Conservation (phyloP, 148 eudicot species). For the Persicaria tinctoria region DNA sequence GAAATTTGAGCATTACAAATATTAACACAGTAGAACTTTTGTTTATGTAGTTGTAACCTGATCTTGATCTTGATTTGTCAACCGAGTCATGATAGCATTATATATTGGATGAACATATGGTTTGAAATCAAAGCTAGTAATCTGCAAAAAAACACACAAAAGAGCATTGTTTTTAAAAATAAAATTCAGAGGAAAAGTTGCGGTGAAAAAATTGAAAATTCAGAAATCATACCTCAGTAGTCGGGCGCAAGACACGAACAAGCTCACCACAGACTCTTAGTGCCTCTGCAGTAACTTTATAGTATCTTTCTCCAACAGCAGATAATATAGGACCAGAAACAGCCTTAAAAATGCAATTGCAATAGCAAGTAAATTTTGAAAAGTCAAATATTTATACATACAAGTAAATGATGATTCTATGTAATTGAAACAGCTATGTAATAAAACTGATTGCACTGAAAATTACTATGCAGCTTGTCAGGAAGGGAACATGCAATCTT, state of each 20-base stretch:
- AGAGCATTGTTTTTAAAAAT: conserved; percentile 9
- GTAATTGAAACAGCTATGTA: background rate
- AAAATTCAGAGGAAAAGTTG: background rate
- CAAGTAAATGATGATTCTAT: background rate
- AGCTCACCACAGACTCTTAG: conserved; percentile 97
- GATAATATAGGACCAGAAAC: conserved; percentile 83
- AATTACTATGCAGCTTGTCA: background rate
- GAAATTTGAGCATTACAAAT: conserved; percentile 1
- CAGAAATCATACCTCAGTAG: conserved; percentile 47
- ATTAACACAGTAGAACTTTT: background rate
- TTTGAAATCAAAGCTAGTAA: conserved; percentile 64
- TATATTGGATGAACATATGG: conserved; percentile 80
- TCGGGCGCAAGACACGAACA: conserved; percentile 88
- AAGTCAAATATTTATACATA: too few species aligned
- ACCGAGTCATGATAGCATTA: conserved; percentile 77
- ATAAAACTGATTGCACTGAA: too few species aligned
- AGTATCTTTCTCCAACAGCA: conserved; percentile 96
- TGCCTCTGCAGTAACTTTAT: conserved; percentile 97
- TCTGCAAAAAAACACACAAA: conserved; percentile 29
- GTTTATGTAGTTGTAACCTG: conserved; percentile 33
- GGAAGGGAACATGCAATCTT: background rate
- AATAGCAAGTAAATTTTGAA: background rate
- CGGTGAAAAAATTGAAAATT: conserved; percentile 3
- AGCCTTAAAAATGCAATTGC: conserved; percentile 36
- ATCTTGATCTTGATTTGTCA: conserved; percentile 99